Base-by-base conservation (phyloP, 1,284 basidiomycete species). In the Anthracocystis walkeri region DNA sequence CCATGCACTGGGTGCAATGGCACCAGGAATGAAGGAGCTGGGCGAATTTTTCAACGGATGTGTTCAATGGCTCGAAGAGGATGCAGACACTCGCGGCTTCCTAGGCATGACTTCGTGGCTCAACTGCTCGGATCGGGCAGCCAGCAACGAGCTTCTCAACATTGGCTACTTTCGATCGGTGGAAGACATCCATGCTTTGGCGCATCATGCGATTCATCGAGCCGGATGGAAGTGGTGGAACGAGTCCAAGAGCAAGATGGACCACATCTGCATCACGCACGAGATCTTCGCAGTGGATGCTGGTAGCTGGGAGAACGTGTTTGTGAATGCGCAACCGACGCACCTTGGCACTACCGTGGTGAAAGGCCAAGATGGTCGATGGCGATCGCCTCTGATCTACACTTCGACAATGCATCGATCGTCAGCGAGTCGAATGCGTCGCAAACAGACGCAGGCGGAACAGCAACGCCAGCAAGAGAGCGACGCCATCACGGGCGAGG, bases 51-150 rank as follows among this genome's bases (percentile, higher is more conserved):
- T 69, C 42, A 54, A 29, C 14, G 23, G 25, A 7, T 64, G 56
- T 18, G 67, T 69, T 4, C n/a, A 59, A 12, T 69, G 61, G 67
- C 48, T 64, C 16, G 67, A 69, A 29, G 61, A 64, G 23, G 67
- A 69, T 33, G 33, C 67, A 4, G 35, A 59, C 11, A 53, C 38
- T 8, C 55, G 61, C n/a, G 67, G 67, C 41, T 69, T 69, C 33
- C 51, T 69, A 20, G 66, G 66, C 40, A 69, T 69, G 66, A 69
- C 66, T 8, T 56, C 57, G 38, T 69, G 66, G 66, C 50, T 69
- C 52, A 69, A 69, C 38, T 41, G 40, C 23, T 44, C 49, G 12
- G 66, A 69, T 29, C 60, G 66, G 20, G 54, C 50, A 25, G 29
- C 60, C 7, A 48, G 31, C 44, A 69, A 69, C 51, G 66, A 69